Conservation (phyloP, 805 yeast species). For the Clavispora carvajalis region DNA sequence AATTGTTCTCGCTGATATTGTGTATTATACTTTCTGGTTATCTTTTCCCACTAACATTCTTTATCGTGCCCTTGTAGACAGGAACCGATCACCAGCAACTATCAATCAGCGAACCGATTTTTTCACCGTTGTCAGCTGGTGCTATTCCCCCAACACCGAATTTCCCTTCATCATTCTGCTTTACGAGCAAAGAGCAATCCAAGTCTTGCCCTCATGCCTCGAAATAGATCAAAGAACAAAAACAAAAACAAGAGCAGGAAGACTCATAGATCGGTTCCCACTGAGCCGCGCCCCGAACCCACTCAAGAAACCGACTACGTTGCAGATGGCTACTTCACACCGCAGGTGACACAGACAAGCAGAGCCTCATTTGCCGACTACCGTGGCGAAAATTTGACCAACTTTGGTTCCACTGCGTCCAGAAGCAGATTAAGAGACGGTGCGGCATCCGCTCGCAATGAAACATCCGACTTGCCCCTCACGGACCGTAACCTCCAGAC, state of each 20-base stretch:
- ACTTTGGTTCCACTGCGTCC: conserved; percentile 25
- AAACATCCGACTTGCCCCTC: conserved; percentile 20
- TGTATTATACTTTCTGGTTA: too few species aligned
- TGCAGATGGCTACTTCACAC: neutral
- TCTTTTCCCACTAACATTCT: too few species aligned
- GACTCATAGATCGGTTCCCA: neutral
- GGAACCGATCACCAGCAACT: too few species aligned
- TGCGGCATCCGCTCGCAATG: neutral
- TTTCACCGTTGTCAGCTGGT: too few species aligned
- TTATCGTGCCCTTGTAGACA: too few species aligned
- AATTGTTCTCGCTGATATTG: too few species aligned
- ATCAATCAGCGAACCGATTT: too few species aligned
- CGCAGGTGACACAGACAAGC: neutral
- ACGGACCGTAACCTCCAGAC: conserved; percentile 35
- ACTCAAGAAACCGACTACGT: neutral
- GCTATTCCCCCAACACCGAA: neutral
- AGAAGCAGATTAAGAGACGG: conserved; percentile 13
- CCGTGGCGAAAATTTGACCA: conserved; percentile 24
- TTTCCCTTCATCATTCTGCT: too few species aligned
- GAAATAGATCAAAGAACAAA: neutral
- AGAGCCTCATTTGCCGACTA: conserved; percentile 22
- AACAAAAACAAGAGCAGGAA: conserved; percentile 6
- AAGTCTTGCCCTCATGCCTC: neutral
- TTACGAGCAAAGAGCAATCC: too few species aligned
- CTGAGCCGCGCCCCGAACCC: neutral